phyloP scores from a whole-genome alignment of 2,329 filamentous ascomycete species.

The Orbilia oligospora region DNA sequence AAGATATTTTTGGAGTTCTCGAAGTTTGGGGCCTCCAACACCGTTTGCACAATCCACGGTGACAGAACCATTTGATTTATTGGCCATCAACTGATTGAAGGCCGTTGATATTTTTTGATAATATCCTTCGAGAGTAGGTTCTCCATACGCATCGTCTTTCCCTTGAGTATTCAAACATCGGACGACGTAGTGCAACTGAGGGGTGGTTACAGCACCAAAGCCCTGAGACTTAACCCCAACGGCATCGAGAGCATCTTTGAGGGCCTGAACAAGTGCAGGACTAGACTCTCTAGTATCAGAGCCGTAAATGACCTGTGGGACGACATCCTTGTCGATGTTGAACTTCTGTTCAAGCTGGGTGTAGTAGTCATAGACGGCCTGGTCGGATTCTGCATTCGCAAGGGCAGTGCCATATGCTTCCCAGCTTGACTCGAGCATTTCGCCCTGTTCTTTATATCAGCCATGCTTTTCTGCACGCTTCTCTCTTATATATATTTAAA shows the following conservation, averaged over 20 bases:
- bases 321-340: constrained; percentile 78
- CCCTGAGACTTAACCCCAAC: constrained; percentile 82
- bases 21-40: constrained; percentile 91
- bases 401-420: constrained; percentile 88
- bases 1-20: constrained; percentile 86
- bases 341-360: constrained; percentile 80
- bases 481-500: neutral
- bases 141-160: constrained; percentile 87
- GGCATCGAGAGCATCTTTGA: constrained; percentile 83
- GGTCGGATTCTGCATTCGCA: constrained; percentile 84
- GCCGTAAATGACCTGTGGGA: constrained; percentile 86
- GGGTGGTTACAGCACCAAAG: constrained; percentile 92
- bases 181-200: constrained; percentile 97
- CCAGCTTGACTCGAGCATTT: constrained; percentile 96
- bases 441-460: constrained; percentile 73
- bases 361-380: constrained; percentile 82
- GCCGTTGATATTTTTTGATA: constrained; percentile 91
- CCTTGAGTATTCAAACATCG: constrained; percentile 94
- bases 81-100: constrained; percentile 85
- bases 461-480: neutral
- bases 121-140: constrained; percentile 90
- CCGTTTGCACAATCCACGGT: constrained; percentile 97
- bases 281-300: constrained; percentile 95
- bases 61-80: constrained; percentile 78
- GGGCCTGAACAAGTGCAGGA: constrained; percentile 82